A percentile compares a stretch with the other conserved stretches of the same genome.
These are phyloP conservation scores for Ensete ventricosum DNA, from an alignment of 176 grass and related monocot species.

Conservation along the genomic window DNA sequence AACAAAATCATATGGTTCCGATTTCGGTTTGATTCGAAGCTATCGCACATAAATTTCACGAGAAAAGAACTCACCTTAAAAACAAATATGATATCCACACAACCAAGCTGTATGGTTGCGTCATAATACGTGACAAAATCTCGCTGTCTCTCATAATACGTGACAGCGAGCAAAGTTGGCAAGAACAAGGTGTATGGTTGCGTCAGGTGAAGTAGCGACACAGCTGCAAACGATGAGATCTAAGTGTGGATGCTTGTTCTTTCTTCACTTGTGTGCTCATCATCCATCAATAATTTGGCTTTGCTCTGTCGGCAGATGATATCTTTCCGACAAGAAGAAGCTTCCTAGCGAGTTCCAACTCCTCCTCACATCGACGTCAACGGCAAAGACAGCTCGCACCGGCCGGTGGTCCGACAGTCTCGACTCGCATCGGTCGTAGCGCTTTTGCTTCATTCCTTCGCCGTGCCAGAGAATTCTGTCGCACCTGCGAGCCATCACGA, in stretches of 20 bases:
- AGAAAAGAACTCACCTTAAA: no score
- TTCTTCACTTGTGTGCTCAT: neutral
- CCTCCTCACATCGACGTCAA: slow-evolving; percentile 33
- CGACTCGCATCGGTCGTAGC: slow-evolving; percentile 52
- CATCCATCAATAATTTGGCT: neutral
- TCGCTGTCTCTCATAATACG: neutral
- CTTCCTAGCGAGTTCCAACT: slow-evolving; percentile 48
- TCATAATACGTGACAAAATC: no score
- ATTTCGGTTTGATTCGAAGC: no score
- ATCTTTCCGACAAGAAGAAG: slow-evolving; percentile 55
- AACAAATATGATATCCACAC: no score
- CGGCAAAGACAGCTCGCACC: slow-evolving; percentile 45
- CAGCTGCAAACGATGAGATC: neutral
- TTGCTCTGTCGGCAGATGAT: neutral
- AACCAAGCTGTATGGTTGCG: no score
- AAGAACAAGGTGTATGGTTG: neutral
- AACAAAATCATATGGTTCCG: no score
- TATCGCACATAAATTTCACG: no score
- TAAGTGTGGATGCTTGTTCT: slow-evolving; percentile 1
- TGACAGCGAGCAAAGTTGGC: neutral
- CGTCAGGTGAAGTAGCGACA: no score
- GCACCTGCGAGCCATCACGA: slow-evolving; percentile 20
- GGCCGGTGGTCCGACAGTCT: slow-evolving; percentile 67
- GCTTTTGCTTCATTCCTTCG: slow-evolving; percentile 35
- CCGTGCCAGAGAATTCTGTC: slow-evolving; percentile 67